Percentiles rank a stretch among this genome's conserved stretches.
Evolutionary conservation across 139 green algal genomes (phyloP).

Genomic region (Tetradesmus lagerheimii): DNA sequence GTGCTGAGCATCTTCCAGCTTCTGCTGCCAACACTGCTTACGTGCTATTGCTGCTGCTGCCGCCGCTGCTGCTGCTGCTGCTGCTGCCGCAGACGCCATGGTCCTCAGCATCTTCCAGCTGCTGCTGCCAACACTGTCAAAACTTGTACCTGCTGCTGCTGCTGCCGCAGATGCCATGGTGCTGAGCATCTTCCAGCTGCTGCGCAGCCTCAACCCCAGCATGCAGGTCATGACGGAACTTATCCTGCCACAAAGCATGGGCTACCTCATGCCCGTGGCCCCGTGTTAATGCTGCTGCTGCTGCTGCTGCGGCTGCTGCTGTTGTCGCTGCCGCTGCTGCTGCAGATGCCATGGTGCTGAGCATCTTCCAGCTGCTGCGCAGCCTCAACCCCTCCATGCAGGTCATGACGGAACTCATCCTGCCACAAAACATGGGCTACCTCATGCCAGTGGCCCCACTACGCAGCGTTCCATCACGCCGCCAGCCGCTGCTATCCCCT

Average conservation of each 20-base stretch:
- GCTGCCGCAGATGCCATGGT: not conserved
- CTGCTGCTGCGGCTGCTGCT: not conserved
- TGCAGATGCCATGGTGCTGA: slow-evolving; percentile 37
- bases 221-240: slow-evolving; percentile 46
- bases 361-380: slow-evolving; percentile 34
- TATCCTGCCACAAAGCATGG: slow-evolving; percentile 18
- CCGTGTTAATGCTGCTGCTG: not conserved
- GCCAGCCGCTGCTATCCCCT: slow-evolving; percentile 10
- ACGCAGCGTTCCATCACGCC: not conserved
- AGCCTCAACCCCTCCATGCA: slow-evolving; percentile 42
- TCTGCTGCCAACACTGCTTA: too few species aligned
- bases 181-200: slow-evolving; percentile 32
- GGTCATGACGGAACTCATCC: slow-evolving; percentile 40
- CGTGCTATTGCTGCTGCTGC: not conserved
- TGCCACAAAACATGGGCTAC: slow-evolving; percentile 24
- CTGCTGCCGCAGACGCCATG: not conserved
- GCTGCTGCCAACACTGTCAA: too few species aligned
- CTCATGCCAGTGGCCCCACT: slow-evolving; percentile 9
- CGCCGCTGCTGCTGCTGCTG: not conserved
- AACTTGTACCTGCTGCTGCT: too few species aligned
- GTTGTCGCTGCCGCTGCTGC: slow-evolving; percentile 3
- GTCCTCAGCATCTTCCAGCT: not conserved
- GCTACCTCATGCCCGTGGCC: slow-evolving; percentile 10
- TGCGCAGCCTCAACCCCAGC: slow-evolving; percentile 35
- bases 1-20: slow-evolving; percentile 35